Base-by-base conservation (phyloP, 495 filamentous ascomycete species). In the Tuber melanosporum region DNA sequence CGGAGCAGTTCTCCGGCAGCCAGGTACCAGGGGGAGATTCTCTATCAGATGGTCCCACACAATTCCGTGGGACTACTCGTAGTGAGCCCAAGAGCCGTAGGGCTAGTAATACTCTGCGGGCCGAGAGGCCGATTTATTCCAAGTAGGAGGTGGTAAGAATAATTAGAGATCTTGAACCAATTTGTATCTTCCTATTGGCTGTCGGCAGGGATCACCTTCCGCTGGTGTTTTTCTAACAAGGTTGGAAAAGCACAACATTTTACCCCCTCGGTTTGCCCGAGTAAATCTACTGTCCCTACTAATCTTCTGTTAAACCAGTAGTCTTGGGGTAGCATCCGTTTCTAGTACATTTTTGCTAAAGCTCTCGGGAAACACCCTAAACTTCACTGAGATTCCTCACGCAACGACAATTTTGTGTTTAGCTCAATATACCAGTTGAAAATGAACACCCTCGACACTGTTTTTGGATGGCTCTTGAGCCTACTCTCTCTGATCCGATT, bases 401-500 rank as follows among this genome's bases (percentile, higher is more conserved):
- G 4, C 26, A 66, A 66, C 26, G 57, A 6, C 26, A 26, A 10
- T 20, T 32, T 32, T 14, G 15, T 66, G 57, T 36, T 32, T 66
- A 15, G 17, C 57, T 36, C 26, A 14, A 36, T 52, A 14, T 41
- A 76, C 49, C 77, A 47, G 41, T 49, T 71, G 32, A 73, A 75
- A 57, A 74, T 19, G 22, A 43, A 71, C 47, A 49, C 42, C 39
- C 14, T 66, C 47, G 74, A 73, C 42, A 43, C 79, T 44, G 14
- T 73, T 32, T n/a, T 49, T 7, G 75, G 69, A 44, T 74, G 70
- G 49, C 47, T 71, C 71, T 73, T 66, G 36, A 71, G 71, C 62
- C 45, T 69, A 42, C 47, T 77, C 46, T 45, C 72, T 22, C 47
- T 80, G 42, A 49, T 46, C 15, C 72, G 45, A 39, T 17, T 19